Evolutionary conservation across 257 asterid genomes (phyloP), one percentile per base, ranked within the genome.

Genomic region (Cinchona pubescens): DNA sequence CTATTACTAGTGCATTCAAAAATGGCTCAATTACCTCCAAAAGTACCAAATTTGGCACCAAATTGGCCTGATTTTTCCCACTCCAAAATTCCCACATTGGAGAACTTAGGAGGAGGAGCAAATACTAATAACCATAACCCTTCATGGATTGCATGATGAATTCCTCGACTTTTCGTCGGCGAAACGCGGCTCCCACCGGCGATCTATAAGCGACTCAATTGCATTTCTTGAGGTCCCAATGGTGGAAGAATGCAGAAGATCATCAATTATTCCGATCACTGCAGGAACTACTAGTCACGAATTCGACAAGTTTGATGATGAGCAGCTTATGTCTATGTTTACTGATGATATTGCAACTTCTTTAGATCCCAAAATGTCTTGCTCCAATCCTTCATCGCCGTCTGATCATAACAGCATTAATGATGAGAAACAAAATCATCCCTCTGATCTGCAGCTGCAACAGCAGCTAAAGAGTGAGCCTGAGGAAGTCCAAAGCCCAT

Each of bases 11-110:
- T 62, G 6, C 62, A n/a, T 53, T 64, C 7, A 10, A 29, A 18
- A 29, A 91, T 93, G 98, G 95, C 98, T 48, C 98, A 93, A 10
- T 82, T 91, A 74, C 98, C 98, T 70, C 98, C 98, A 23, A 91
- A 88, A 84, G 93, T 71, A 49, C 98, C 98, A 23, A 87, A 73
- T 82, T 72, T 88, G 83, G 72, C 83, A 9, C 83, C 85, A 19
- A 88, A 79, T n/a, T 92, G 97, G 98, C 76, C 87, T 18, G 83
- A 85, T 55, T 88, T 87, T 65, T 40, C 90, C 15, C 90, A 62
- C 58, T 91, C 74, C 19, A 90, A 82, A 46, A 37, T 27, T 35
- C 60, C 76, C 21, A 66, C 89, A 27, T 40, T 81, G 84, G 91
- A 88, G 32, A 76, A 61, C 3, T 69, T 78, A 21, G 56, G 81